A percentile compares a stretch with the other conserved stretches of the same genome.
phyloP scores from a whole-genome alignment of 179 eudicot species.

The Corrigiola litoralis region DNA sequence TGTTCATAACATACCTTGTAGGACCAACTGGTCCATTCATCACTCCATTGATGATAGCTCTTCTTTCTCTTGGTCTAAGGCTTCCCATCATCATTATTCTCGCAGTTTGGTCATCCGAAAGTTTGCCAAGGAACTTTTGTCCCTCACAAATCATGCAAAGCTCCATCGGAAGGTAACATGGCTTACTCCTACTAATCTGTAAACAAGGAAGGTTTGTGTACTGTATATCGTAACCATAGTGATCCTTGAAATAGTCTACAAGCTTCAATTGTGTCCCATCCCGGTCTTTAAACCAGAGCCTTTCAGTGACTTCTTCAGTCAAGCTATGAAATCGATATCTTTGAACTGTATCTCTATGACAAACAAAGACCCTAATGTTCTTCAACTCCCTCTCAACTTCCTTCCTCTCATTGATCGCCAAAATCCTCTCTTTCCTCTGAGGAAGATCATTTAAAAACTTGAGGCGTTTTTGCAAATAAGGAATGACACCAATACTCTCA shows the following conservation, averaged over 20 bases:
- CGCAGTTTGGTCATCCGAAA: conserved; percentile 86
- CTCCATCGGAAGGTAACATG: conserved; percentile 95
- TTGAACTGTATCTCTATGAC: conserved; percentile 82
- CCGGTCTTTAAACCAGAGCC: conserved; percentile 70
- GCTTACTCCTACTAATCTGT: conserved; percentile 84
- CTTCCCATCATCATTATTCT: conserved; percentile 80
- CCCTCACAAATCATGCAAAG: conserved; percentile 95
- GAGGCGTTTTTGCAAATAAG: conserved; percentile 63
- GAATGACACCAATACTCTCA: conserved; percentile 75
- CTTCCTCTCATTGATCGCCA: conserved; percentile 54
- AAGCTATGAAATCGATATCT: conserved; percentile 71
- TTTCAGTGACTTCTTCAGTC: conserved; percentile 70
- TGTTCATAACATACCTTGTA: conserved; percentile 46
- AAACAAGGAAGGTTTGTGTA: conserved; percentile 80
- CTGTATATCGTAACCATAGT: conserved; percentile 68
- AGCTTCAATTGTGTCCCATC: conserved; percentile 61
- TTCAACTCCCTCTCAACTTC: conserved; percentile 78
- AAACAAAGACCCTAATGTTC: conserved; percentile 73
- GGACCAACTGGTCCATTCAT: conserved; percentile 84
- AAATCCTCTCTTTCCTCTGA: conserved; percentile 37
- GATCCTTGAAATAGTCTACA: conserved; percentile 79
- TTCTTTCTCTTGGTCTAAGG: conserved; percentile 74
- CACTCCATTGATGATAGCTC: conserved; percentile 65
- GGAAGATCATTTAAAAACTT: conserved; percentile 56
- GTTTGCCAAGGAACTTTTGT: conserved; percentile 88